Evolutionary conservation across 2,329 filamentous ascomycete genomes (phyloP), one percentile per base, ranked within the genome.

Genomic region (Paraphaeosphaeria minitans): DNA sequence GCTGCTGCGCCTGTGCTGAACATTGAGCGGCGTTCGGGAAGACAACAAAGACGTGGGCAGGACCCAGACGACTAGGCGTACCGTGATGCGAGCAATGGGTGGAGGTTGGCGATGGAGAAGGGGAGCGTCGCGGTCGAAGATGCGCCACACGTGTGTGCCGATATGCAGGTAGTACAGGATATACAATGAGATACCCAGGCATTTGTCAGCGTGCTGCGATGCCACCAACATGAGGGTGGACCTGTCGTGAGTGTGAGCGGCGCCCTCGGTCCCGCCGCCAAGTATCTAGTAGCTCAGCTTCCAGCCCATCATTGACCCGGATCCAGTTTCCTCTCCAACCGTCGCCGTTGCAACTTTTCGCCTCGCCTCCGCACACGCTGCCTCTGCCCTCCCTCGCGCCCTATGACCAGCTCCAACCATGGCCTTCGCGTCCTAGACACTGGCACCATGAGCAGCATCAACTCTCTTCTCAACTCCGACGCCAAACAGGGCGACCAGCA

Each of bases 401-500:
- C 27, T 4, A 16, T 47, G 29, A 37, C 41, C 39, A 42, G 19
- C 42, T 48, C 51, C 8, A 49, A 37, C 54, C 58, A 55, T 56
- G 58, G 9, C 22, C 39, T 22, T 55, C 46, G 53, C 48, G 39
- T 54, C 52, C 31, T 58, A 54, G 39, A 55, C 52, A 37, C 54
- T 49, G 48, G 24, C 47, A 66, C 58, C 45, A 77, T 76, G 73
- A 71, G 61, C 70, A 75, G 64, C 70, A 74, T 75, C 68, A 63
- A 72, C 65, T 65, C 69, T 51, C 68, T 76, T 51, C 72, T 77
- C 67, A 75, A 76, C 69, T 68, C 71, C 64, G 69, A 68, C 54
- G 63, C 65, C 56, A 56, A 66, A 14, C 47, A 56, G 56, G 47
- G 62, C 13, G 55, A 60, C 37, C 56, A 24, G 56, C 53, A 47